These are phyloP conservation scores for Blastomyces parvus DNA, from an alignment of 2,329 filamentous ascomycete species.

Conservation along the genomic window DNA sequence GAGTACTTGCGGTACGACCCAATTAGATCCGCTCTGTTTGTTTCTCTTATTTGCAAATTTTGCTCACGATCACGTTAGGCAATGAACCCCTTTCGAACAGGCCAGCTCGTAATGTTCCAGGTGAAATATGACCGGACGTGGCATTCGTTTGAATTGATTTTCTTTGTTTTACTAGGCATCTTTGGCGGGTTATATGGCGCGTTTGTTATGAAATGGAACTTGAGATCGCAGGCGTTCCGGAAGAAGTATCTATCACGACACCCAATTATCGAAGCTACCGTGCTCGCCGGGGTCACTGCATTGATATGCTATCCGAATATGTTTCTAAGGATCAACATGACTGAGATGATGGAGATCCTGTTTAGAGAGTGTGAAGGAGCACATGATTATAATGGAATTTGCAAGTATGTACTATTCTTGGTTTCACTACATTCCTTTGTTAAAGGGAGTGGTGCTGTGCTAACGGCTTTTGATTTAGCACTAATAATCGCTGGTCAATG, in stretches of 20 bases:
- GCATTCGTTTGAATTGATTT: slow-evolving; percentile 95
- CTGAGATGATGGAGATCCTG: slow-evolving; percentile 96
- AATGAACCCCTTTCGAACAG: slow-evolving; percentile 96
- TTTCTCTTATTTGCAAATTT: neutral
- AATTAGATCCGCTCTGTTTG: neutral
- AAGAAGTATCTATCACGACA: slow-evolving; percentile 84
- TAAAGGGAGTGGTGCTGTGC: slow-evolving; percentile 5
- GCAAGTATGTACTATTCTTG: slow-evolving; percentile 50
- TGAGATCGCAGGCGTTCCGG: slow-evolving; percentile 80
- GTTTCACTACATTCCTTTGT: neutral
- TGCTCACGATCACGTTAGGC: slow-evolving; percentile 38
- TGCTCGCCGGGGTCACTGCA: slow-evolving; percentile 74
- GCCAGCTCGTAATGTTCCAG: slow-evolving; percentile 98
- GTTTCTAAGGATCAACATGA: slow-evolving; percentile 96
- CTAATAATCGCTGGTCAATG: slow-evolving; percentile 64
- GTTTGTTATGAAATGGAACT: slow-evolving; percentile 96
- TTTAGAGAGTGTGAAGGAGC: slow-evolving; percentile 87
- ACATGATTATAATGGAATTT: slow-evolving; percentile 82
- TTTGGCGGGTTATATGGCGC: slow-evolving; percentile 94
- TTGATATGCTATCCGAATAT: slow-evolving; percentile 95
- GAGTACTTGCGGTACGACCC: slow-evolving; percentile 60
- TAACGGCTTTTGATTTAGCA: slow-evolving; percentile 26
- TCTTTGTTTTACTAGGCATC: slow-evolving; percentile 82
- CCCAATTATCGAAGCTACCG: slow-evolving; percentile 74
- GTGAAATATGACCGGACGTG: slow-evolving; percentile 90